Conservation (phyloP, 352 stramenopile species). For the Globisporangium camurandrum region DNA sequence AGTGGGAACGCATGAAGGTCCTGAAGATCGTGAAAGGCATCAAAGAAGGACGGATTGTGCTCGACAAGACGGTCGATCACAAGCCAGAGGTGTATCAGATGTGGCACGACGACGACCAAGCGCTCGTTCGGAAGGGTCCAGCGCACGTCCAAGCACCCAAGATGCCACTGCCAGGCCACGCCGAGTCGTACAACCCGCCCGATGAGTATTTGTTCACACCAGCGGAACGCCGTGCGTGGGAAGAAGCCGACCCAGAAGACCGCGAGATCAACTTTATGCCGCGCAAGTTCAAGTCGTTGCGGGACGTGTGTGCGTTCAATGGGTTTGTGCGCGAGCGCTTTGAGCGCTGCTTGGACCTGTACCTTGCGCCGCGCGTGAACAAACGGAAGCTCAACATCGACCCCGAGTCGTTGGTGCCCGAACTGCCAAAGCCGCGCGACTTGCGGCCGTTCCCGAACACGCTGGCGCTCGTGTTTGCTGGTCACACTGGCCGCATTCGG, state of each 20-base stretch:
- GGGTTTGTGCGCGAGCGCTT: slow-evolving; percentile 98
- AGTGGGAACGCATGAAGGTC: slow-evolving; percentile 98
- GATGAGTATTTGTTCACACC: slow-evolving; percentile 98
- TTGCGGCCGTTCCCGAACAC: slow-evolving; percentile 98
- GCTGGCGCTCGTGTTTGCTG: slow-evolving; percentile 80
- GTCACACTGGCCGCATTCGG: slow-evolving; percentile 88
- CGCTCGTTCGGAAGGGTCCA: slow-evolving; percentile 87
- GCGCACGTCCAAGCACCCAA: slow-evolving; percentile 97
- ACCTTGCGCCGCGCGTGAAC: slow-evolving; percentile 95
- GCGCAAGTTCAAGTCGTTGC: slow-evolving; percentile 95
- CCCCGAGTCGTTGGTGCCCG: slow-evolving; percentile 92
- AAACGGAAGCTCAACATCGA: slow-evolving; percentile 98
- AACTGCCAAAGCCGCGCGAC: slow-evolving; percentile 95
- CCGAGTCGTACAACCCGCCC: slow-evolving; percentile 98
- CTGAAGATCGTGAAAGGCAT: slow-evolving; percentile 96
- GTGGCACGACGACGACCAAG: slow-evolving; percentile 90
- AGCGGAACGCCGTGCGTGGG: slow-evolving; percentile 94
- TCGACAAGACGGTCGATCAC: slow-evolving; percentile 90
- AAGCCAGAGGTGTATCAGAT: slow-evolving; percentile 88
- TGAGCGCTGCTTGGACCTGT: slow-evolving; percentile 99
- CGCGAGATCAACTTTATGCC: slow-evolving; percentile 97
- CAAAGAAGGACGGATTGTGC: slow-evolving; percentile 92
- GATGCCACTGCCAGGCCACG: slow-evolving; percentile 95
- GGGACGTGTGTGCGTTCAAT: slow-evolving; percentile 94
- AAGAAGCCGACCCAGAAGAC: slow-evolving; percentile 92